These are phyloP conservation scores for Chondrostereum purpureum DNA, from an alignment of 1,284 basidiomycete genomes.

Conservation along the genomic window DNA sequence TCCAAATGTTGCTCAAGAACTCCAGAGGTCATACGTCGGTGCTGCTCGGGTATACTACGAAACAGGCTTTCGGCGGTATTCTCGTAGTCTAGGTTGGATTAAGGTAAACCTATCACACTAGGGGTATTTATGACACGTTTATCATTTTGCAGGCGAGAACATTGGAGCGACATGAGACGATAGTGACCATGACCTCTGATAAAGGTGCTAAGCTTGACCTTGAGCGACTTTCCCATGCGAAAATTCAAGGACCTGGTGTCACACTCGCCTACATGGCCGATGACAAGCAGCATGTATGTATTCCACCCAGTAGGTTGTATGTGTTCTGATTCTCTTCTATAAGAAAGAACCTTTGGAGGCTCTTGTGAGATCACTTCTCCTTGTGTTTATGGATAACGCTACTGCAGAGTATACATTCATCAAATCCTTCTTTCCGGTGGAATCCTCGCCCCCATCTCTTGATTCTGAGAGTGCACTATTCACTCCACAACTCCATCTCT, in stretches of 20 bases:
- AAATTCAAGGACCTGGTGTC: slow-evolving; percentile 73
- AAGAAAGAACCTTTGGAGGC: slow-evolving; percentile 83
- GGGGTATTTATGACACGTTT: slow-evolving; percentile 5
- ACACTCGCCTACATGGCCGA: slow-evolving; percentile 84
- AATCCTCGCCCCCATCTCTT: slow-evolving; percentile 25
- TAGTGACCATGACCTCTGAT: slow-evolving; percentile 39
- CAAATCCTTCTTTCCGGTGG: slow-evolving; percentile 68
- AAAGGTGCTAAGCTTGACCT: slow-evolving; percentile 36
- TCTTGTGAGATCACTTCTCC: slow-evolving; percentile 74
- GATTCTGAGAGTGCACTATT: slow-evolving; percentile 31
- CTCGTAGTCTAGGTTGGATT: slow-evolving; percentile 72
- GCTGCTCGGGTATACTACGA: slow-evolving; percentile 92
- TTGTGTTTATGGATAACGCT: slow-evolving; percentile 91
- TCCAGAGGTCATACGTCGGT: slow-evolving; percentile 83
- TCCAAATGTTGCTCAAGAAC: slow-evolving; percentile 77
- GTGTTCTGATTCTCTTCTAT: slow-evolving; percentile 7
- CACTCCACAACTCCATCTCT: slow-evolving; percentile 30
- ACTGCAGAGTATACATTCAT: slow-evolving; percentile 88
- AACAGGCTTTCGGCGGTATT: slow-evolving; percentile 90
- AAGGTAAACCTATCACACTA: slow-evolving; percentile 44
- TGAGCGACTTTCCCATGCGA: slow-evolving; percentile 58
- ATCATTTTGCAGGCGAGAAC: slow-evolving; percentile 42
- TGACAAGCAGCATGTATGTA: slow-evolving; percentile 72
- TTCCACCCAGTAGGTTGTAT: neutral
- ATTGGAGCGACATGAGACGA: slow-evolving; percentile 56